phyloP scores from a whole-genome alignment of 306 rosid genomes.

The Betula pendula region DNA sequence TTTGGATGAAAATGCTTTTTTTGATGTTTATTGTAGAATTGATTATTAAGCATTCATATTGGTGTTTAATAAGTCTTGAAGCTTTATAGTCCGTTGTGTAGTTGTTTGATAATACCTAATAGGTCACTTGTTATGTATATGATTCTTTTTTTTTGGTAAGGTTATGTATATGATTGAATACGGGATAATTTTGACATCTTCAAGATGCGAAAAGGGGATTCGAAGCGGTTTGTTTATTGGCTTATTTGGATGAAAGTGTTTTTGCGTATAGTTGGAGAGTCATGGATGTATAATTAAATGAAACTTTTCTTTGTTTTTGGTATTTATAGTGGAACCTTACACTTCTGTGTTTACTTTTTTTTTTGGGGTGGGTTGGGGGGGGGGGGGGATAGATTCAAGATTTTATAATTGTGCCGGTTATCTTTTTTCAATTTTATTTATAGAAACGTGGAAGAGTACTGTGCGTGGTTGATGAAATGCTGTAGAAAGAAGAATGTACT shows the following conservation, averaged over 20 bases:
- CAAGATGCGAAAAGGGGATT: neutral
- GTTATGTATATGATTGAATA: neutral
- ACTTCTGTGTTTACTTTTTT: neutral
- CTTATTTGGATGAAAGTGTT: neutral
- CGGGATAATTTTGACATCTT: neutral
- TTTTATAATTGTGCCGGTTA: conserved; percentile 7
- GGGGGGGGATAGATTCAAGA: neutral
- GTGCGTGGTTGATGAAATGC: neutral
- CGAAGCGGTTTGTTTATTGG: neutral
- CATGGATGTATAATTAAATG: neutral
- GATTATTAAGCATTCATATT: no score
- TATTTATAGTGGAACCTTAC: neutral
- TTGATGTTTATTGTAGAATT: no score
- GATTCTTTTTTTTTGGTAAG: neutral
- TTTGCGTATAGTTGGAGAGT: neutral
- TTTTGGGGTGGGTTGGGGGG: no score
- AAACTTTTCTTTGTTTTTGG: neutral
- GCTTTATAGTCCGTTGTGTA: no score
- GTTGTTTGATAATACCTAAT: no score
- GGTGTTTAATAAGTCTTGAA: no score
- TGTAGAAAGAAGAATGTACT: neutral
- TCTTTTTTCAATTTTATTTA: neutral
- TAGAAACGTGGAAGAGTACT: neutral
- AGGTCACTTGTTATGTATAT: neutral
- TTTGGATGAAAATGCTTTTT: neutral